phyloP scores from a whole-genome alignment of 371 early-diverging fungal species.

The Mucor saturninus region DNA sequence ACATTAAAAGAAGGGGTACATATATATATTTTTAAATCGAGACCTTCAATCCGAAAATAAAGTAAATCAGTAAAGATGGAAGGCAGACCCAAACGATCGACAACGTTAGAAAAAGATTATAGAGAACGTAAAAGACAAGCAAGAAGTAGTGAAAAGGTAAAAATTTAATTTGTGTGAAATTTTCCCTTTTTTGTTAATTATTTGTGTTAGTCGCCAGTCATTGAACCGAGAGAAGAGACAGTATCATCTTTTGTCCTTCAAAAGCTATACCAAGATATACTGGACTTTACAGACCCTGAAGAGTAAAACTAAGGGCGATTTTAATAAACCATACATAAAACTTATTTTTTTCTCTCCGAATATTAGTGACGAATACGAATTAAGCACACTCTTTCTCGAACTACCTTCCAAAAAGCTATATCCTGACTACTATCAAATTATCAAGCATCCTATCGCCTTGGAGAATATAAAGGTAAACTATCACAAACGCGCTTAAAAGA shows the following conservation, averaged over 20 bases:
- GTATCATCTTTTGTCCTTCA: constrained; percentile 12
- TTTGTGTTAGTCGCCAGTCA: constrained; percentile 6
- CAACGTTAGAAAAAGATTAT: constrained; percentile 32
- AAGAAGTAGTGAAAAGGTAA: constrained; percentile 26
- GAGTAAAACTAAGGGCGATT: constrained; percentile 27
- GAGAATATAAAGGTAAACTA: constrained; percentile 60
- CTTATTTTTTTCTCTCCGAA: background rate
- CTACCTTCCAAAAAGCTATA: constrained; percentile 79
- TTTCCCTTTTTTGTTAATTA: constrained; percentile 3
- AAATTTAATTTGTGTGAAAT: background rate
- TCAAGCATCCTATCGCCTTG: constrained; percentile 84
- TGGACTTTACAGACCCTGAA: constrained; percentile 42
- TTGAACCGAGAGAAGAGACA: background rate
- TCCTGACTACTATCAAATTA: constrained; percentile 91
- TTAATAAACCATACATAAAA: background rate
- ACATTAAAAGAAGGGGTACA: no score
- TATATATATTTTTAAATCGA: no score
- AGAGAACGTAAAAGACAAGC: constrained; percentile 37
- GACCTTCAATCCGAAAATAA: no score
- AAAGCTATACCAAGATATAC: constrained; percentile 36
- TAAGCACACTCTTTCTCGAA: constrained; percentile 73
- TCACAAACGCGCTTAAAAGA: no score
- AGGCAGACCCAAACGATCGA: constrained; percentile 33
- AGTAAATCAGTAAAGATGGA: constrained; percentile 17
- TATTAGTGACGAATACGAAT: constrained; percentile 55